Evolutionary conservation across 2,329 filamentous ascomycete genomes (phyloP).

Genomic region (Zymoseptoria ardabiliae): DNA sequence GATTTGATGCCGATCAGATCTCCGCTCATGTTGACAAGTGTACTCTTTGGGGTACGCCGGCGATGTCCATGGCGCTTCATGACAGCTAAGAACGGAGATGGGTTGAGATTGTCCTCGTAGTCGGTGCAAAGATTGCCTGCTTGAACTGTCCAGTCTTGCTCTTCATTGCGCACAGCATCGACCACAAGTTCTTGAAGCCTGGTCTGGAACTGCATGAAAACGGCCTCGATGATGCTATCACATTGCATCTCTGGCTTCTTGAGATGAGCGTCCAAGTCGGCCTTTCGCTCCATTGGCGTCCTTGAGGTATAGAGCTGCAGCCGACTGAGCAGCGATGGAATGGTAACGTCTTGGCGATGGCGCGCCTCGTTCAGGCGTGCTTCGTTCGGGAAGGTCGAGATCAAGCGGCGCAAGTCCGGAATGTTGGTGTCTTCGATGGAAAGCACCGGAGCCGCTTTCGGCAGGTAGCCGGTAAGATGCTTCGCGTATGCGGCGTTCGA

Average conservation of each 20-base stretch:
- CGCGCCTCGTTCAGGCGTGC: conserved; percentile 10
- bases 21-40: conserved; percentile 1
- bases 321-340: conserved; percentile 5
- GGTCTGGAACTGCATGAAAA: background rate
- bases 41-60: background rate
- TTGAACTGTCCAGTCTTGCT: background rate
- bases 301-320: background rate
- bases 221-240: background rate
- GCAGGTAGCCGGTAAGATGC: conserved; percentile 8
- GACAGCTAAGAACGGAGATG: background rate
- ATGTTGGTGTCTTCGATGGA: conserved; percentile 12
- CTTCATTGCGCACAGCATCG: background rate
- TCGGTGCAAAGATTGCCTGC: background rate
- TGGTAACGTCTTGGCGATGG: background rate
- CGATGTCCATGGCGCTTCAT: conserved; percentile 1
- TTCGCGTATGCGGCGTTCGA: conserved; percentile 12
- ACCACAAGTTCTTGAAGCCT: background rate
- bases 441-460: conserved; percentile 5
- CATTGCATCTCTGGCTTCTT: background rate
- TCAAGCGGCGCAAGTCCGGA: conserved; percentile 3
- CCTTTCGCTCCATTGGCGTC: background rate
- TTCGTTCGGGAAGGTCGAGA: conserved; percentile 8
- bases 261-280: background rate
- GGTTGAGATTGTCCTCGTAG: background rate
- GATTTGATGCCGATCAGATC: background rate